Conservation (phyloP, 2,329 filamentous ascomycete species). For the Fusarium mundagurra region DNA sequence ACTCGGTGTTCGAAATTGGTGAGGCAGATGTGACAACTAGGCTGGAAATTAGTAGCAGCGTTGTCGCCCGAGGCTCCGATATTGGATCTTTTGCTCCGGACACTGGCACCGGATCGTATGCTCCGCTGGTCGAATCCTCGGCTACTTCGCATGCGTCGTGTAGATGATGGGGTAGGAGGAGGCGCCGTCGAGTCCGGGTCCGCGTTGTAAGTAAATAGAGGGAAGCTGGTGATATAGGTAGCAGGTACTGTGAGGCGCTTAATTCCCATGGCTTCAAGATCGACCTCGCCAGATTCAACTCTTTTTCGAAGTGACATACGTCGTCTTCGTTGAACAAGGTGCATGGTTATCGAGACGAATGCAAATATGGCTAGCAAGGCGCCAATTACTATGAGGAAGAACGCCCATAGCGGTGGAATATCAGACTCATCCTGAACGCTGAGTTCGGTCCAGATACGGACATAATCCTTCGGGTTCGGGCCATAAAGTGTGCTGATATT, state of each 20-base stretch:
- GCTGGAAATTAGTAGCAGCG: constrained; percentile 72
- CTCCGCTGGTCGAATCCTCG: constrained; percentile 46
- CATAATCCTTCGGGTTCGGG: constrained; percentile 66
- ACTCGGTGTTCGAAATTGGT: constrained; percentile 77
- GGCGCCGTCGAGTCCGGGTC: constrained; percentile 55
- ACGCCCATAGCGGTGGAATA: constrained; percentile 84
- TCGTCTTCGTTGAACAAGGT: constrained; percentile 77
- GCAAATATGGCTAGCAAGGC: constrained; percentile 75
- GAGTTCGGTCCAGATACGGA: constrained; percentile 68
- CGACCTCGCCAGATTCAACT: constrained; percentile 81
- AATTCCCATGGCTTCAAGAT: constrained; percentile 87
- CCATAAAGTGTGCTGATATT: constrained; percentile 66
- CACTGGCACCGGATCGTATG: constrained; percentile 43
- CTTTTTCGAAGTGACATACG: constrained; percentile 74
- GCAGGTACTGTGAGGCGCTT: constrained; percentile 82
- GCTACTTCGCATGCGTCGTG: constrained; percentile 44
- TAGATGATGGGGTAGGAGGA: constrained; percentile 51
- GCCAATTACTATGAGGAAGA: constrained; percentile 75
- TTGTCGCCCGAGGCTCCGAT: constrained; percentile 49
- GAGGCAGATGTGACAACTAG: constrained; percentile 89
- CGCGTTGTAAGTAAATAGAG: constrained; percentile 79
- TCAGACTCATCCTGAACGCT: constrained; percentile 56
- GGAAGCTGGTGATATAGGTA: constrained; percentile 76
- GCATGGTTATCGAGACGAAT: constrained; percentile 76
- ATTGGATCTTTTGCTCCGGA: constrained; percentile 53